phyloP scores from a whole-genome alignment of 345 rosid species.

The Hypericum androsaemum region DNA sequence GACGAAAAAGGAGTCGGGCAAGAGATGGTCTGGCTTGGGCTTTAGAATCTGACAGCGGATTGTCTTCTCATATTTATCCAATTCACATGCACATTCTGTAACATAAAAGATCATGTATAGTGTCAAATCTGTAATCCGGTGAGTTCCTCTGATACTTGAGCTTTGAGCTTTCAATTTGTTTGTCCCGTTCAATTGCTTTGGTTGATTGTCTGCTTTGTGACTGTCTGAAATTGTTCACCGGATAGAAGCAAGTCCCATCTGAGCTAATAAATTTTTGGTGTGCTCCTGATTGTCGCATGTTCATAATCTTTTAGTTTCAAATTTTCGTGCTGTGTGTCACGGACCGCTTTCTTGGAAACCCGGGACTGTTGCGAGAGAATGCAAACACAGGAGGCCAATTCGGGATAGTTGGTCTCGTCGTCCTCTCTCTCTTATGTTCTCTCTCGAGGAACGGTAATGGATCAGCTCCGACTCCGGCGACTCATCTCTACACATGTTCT shows the following conservation, averaged over 20 bases:
- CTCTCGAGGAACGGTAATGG: too few species aligned
- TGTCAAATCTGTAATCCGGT: constrained; percentile 28
- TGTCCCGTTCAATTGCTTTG: constrained; percentile 17
- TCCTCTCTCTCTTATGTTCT: too few species aligned
- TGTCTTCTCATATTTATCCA: constrained; percentile 12
- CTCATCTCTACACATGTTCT: too few species aligned
- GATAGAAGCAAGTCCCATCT: constrained; percentile 13
- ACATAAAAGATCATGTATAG: constrained; percentile 51
- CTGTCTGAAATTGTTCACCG: constrained; percentile 13
- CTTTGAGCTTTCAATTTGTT: constrained; percentile 10
- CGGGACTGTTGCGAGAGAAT: too few species aligned
- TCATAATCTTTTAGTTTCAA: too few species aligned
- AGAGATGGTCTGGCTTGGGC: constrained; percentile 72
- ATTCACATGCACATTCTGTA: constrained; percentile 32
- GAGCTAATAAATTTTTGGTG: constrained; percentile 25
- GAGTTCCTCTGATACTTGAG: constrained; percentile 10
- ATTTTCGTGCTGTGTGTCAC: too few species aligned
- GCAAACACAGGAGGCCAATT: too few species aligned
- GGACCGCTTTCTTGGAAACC: too few species aligned
- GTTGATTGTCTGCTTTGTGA: constrained; percentile 29
- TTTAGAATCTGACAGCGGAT: constrained; percentile 48
- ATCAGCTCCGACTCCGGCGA: too few species aligned
- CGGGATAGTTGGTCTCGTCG: too few species aligned
- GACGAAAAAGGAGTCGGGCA: neutral
- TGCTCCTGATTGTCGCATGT: neutral